A percentile compares a stretch with the other conserved stretches of the same genome.
These are phyloP conservation scores for Dictyostelium citrinum DNA, from an alignment of 78 protist genomes.

Conservation along the genomic window DNA sequence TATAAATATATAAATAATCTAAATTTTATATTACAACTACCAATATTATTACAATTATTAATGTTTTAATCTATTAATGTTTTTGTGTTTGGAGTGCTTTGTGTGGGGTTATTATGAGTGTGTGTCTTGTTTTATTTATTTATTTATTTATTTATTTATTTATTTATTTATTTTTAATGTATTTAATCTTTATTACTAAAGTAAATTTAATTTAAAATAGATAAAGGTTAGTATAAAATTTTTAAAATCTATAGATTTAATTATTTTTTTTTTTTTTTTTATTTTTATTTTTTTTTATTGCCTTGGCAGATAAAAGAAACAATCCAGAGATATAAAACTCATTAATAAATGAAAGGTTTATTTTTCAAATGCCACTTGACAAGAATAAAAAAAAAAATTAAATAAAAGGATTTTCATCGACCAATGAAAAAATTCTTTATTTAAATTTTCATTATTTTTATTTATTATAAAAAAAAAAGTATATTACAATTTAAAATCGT, in stretches of 20 bases:
- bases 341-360: not conserved
- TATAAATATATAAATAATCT: too few species aligned
- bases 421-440: not conserved
- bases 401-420: not conserved
- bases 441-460: too few species aligned
- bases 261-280: not conserved
- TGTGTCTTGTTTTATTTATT: not conserved
- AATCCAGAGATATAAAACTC: not conserved
- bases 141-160: too few species aligned
- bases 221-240: too few species aligned
- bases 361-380: not conserved
- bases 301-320: not conserved
- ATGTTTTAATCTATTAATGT: not conserved
- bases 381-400: not conserved
- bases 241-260: too few species aligned
- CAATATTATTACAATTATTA: not conserved
- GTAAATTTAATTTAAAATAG: not conserved
- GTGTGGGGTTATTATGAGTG: not conserved
- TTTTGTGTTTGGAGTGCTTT: not conserved
- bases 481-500: not conserved
- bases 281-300: not conserved
- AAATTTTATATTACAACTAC: not conserved
- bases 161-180: not conserved
- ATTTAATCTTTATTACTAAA: too few species aligned
- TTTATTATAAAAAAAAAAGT: not conserved